Evolutionary conservation across 192 early-diverging fungal genomes (phyloP).

Genomic region (Cetraspora pellucida): DNA sequence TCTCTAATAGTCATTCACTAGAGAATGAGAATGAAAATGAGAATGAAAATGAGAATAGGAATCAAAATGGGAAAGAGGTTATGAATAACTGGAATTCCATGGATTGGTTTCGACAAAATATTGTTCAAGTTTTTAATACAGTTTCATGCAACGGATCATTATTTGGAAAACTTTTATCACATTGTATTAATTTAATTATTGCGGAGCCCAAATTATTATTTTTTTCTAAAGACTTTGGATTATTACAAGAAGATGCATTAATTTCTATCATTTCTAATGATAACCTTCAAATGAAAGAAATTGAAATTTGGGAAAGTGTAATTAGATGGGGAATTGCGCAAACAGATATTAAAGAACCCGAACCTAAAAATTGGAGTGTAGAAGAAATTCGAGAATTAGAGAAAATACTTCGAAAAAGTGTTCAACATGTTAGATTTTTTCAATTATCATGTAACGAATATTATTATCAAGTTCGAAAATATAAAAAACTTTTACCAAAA

Average conservation of each 20-base stretch:
- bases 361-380: background rate
- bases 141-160: background rate
- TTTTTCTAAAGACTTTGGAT: background rate
- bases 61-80: too few species aligned
- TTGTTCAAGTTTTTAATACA: conserved; percentile 4
- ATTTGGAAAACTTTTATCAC: background rate
- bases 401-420: background rate
- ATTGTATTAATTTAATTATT: background rate
- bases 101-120: background rate
- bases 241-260: background rate
- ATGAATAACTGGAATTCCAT: background rate
- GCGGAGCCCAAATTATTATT: background rate
- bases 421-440: conserved; percentile 20
- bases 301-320: conserved; percentile 12
- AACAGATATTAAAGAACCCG: background rate
- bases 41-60: too few species aligned
- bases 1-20: too few species aligned
- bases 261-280: background rate
- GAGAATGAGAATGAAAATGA: too few species aligned
- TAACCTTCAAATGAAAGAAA: background rate
- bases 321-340: conserved; percentile 10
- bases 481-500: conserved; percentile 10
- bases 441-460: conserved; percentile 2
- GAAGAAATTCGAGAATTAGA: conserved; percentile 6
- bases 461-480: conserved; percentile 22